Conservation (phyloP, 495 filamentous ascomycete species). For the Talaromyces borbonicus region DNA sequence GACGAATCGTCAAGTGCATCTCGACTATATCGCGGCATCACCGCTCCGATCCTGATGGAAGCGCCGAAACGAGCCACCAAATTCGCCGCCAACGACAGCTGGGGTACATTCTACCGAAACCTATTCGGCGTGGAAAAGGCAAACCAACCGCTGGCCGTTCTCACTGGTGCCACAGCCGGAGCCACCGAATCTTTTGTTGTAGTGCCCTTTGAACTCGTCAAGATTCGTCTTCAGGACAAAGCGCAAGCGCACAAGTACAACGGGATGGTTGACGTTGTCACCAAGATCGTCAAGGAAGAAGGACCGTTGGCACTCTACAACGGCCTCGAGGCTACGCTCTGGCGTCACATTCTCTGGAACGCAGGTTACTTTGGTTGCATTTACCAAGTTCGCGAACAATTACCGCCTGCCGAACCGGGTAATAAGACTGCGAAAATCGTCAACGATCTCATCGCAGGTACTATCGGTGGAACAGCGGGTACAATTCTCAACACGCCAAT, state of each 20-base stretch:
- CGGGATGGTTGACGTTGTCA: slow-evolving; percentile 83
- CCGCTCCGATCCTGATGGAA: slow-evolving; percentile 95
- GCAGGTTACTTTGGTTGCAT: slow-evolving; percentile 97
- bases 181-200: slow-evolving; percentile 95
- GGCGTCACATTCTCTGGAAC: slow-evolving; percentile 97
- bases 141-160: slow-evolving; percentile 77
- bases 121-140: slow-evolving; percentile 76
- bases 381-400: slow-evolving; percentile 78
- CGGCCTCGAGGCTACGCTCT: slow-evolving; percentile 89
- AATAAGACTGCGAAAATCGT: slow-evolving; percentile 71
- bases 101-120: slow-evolving; percentile 84
- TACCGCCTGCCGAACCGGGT: slow-evolving; percentile 58
- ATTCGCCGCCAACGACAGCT: slow-evolving; percentile 97
- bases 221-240: slow-evolving; percentile 93
- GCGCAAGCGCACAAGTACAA: slow-evolving; percentile 90
- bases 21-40: slow-evolving; percentile 89
- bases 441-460: slow-evolving; percentile 82
- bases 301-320: slow-evolving; percentile 88
- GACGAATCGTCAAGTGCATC: slow-evolving; percentile 51
- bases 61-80: slow-evolving; percentile 97
- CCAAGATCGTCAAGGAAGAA: slow-evolving; percentile 75
- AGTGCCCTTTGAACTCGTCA: slow-evolving; percentile 89
- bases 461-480: slow-evolving; percentile 81
- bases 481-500: slow-evolving; percentile 93
- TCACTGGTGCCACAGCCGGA: slow-evolving; percentile 90